These are phyloP conservation scores for Linderniella brevidens DNA, from an alignment of 257 asterid genomes.

Conservation along the genomic window DNA sequence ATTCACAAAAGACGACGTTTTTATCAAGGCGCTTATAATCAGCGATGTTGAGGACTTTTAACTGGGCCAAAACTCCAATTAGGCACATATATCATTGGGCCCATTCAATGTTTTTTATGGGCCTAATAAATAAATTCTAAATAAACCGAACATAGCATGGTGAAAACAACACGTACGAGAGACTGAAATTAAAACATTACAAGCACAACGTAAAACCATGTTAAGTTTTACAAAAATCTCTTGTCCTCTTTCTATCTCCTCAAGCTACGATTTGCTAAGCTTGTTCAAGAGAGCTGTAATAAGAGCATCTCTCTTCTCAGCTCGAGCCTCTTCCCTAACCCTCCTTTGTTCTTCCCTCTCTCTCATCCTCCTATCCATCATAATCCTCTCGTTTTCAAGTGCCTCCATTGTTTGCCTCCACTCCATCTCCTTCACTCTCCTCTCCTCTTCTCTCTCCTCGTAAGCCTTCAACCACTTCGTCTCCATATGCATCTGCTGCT, in stretches of 20 bases:
- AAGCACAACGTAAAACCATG: too few species aligned
- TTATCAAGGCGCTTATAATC: background rate
- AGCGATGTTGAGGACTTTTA: too few species aligned
- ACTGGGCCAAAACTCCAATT: too few species aligned
- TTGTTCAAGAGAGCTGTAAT: constrained; percentile 62
- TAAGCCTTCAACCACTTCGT: constrained; percentile 54
- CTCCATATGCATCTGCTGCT: constrained; percentile 70
- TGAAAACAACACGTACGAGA: too few species aligned
- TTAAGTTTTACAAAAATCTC: too few species aligned
- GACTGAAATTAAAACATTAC: too few species aligned
- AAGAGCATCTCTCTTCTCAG: constrained; percentile 87
- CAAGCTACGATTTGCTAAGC: constrained; percentile 27
- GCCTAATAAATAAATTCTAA: too few species aligned
- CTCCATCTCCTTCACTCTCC: constrained; percentile 60
- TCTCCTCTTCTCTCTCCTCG: constrained; percentile 66
- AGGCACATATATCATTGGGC: too few species aligned
- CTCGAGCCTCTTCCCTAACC: constrained; percentile 70
- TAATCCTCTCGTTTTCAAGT: constrained; percentile 70
- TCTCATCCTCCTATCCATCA: constrained; percentile 81
- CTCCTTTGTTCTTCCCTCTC: constrained; percentile 86
- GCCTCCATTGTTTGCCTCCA: constrained; percentile 89
- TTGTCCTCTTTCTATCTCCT: too few species aligned
- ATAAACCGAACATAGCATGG: too few species aligned
- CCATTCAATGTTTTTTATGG: too few species aligned
- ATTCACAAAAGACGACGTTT: background rate